Percentiles rank a stretch among this genome's conserved stretches.
Evolutionary conservation across 441 rosid species (phyloP).

Genomic region (Arabidopsis hybrid): DNA sequence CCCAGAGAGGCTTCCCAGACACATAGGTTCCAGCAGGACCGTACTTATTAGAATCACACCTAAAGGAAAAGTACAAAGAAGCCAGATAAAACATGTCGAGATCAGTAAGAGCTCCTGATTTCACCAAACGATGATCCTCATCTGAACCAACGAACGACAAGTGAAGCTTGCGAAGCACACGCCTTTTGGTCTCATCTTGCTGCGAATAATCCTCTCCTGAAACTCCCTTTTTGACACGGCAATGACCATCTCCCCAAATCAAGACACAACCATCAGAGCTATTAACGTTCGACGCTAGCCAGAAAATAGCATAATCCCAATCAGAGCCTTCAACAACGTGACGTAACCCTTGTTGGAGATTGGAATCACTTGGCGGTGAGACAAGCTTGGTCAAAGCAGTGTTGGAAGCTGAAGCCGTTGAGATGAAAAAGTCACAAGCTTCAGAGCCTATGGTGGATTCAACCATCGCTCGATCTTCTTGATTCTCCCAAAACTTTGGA

Average conservation of each 20-base stretch:
- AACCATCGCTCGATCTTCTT: slow-evolving; percentile 68
- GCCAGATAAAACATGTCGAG: slow-evolving; percentile 63
- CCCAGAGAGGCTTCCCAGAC: slow-evolving; percentile 62
- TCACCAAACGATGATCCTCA: slow-evolving; percentile 50
- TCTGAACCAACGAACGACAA: slow-evolving; percentile 52
- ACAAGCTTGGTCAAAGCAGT: slow-evolving; percentile 51
- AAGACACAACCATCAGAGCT: slow-evolving; percentile 64
- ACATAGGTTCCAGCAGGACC: slow-evolving; percentile 61
- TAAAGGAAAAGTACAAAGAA: slow-evolving; percentile 58
- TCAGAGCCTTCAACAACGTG: slow-evolving; percentile 61
- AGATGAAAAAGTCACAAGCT: slow-evolving; percentile 72
- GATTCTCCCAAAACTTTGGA: slow-evolving; percentile 67
- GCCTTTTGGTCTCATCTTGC: slow-evolving; percentile 57
- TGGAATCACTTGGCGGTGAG: slow-evolving; percentile 59
- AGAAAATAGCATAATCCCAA: slow-evolving; percentile 71
- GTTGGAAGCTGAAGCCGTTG: slow-evolving; percentile 54
- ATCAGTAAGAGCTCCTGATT: slow-evolving; percentile 52
- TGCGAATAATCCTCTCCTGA: slow-evolving; percentile 47
- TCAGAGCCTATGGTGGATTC: slow-evolving; percentile 80
- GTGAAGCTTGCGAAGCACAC: slow-evolving; percentile 62
- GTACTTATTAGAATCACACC: slow-evolving; percentile 50
- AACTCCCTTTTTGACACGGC: slow-evolving; percentile 46
- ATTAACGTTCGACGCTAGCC: slow-evolving; percentile 54
- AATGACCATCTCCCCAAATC: slow-evolving; percentile 77
- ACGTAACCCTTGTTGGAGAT: slow-evolving; percentile 58